These are phyloP conservation scores for Withania somnifera DNA, from an alignment of 305 asterid genomes.

Conservation along the genomic window DNA sequence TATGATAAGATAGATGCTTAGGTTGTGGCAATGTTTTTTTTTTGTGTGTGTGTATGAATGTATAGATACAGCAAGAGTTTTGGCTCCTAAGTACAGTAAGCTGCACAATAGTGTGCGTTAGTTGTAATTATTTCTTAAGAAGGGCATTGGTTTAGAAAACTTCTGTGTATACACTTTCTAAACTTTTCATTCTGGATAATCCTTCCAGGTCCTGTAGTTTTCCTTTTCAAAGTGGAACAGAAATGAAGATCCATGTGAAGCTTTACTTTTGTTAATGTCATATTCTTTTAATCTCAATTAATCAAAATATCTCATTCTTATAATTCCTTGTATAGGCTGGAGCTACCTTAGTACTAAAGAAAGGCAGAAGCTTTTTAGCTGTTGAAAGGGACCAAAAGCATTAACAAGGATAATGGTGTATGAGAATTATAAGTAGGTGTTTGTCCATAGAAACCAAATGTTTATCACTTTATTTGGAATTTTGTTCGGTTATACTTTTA, in stretches of 20 bases:
- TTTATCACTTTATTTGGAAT: not conserved
- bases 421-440: not conserved
- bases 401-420: not conserved
- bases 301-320: not conserved
- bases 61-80: not conserved
- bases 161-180: not conserved
- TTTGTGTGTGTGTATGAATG: not conserved
- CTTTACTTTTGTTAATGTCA: not conserved
- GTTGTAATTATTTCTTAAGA: not conserved
- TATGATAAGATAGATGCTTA: not conserved
- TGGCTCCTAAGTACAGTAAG: not conserved
- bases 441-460: not conserved
- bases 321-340: not conserved
- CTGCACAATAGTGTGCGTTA: not conserved
- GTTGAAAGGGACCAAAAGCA: not conserved
- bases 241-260: not conserved
- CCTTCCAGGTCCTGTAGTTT: not conserved
- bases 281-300: not conserved
- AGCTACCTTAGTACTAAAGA: not conserved
- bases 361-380: not conserved
- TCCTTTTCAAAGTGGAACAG: not conserved
- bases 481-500: not conserved
- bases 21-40: not conserved
- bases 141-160: not conserved
- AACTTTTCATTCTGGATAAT: not conserved